Base-by-base conservation (phyloP, 2,329 filamentous ascomycete species). In the Chrysoporthe deuterocubensis region DNA sequence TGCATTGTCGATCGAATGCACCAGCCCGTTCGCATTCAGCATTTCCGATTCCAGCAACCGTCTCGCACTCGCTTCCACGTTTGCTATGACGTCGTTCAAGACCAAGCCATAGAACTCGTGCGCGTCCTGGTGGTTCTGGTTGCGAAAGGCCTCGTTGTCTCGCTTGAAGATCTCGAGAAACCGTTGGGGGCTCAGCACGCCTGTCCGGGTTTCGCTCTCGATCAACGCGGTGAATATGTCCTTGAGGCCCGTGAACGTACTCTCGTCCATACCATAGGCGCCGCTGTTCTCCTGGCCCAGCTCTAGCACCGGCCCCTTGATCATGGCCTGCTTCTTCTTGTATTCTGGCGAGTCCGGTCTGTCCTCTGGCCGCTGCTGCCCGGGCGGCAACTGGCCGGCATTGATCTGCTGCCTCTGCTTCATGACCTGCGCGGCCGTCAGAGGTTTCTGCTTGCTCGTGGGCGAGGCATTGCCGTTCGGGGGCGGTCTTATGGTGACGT, bases 51-150 rank as follows among this genome's bases (percentile, higher is more conserved):
- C 83, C 61, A 85, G 84, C 62, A 90, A 81, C 67, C 88, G 85
- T 74, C 88, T 90, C 37, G 94, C 91, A 74, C 94, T 93, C n/a
- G 89, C 86, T 80, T 99, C 96, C 37, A 99, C 94, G 75, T 95
- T 97, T 60, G 94, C 88, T 64, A 99, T 95, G 44, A 99, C 92
- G 76, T 97, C 92, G 78, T 99, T 99, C n/a, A 99, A 84, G 2
- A 99, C 85, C 43, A 98, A 83, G 69, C 97, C 97, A 73, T 98
- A 88, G 73, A 99, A 99, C 76, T 99, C 96, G 78, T 99, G 96
- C 1, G 96, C 96, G 77, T 99, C 96, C 77, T 99, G 96, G 78
- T 99, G 96, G 92, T 97, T 97, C 4, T 94, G 92, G 50, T 94
- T 95, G 68, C 94, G 90, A 75, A 99, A 99, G 91, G 97, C 94